Evolutionary conservation across 176 grass and related monocot genomes (phyloP).

Genomic region (Eragrostis nindensis): DNA sequence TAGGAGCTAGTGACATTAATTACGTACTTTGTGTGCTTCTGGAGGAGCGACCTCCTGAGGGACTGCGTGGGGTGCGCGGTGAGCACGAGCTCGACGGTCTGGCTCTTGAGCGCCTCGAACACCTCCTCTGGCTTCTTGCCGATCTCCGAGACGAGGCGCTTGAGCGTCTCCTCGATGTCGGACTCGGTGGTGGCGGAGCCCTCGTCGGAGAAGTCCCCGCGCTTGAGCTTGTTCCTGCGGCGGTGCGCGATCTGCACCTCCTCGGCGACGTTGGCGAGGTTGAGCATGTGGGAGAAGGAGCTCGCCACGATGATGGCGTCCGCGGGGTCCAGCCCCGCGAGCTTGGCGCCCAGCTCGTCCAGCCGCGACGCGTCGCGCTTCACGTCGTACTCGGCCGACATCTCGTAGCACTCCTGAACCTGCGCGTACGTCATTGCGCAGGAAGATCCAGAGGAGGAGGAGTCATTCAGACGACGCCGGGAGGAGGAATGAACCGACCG

Average conservation of each 20-base stretch:
- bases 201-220: conserved; percentile 69
- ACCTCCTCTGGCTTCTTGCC: conserved; percentile 68
- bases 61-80: conserved; percentile 95
- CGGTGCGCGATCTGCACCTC: conserved; percentile 80
- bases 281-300: conserved; percentile 94
- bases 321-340: conserved; percentile 51
- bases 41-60: conserved; percentile 74
- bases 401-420: conserved; percentile 91
- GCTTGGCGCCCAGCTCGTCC: conserved; percentile 60
- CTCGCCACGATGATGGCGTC: conserved; percentile 76
- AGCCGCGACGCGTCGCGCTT: conserved; percentile 46
- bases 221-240: conserved; percentile 67
- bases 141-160: conserved; percentile 52
- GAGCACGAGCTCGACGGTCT: conserved; percentile 87
- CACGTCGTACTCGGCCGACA: conserved; percentile 65
- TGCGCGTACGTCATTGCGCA: neutral
- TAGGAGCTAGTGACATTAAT: too few species aligned
- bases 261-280: conserved; percentile 87
- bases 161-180: conserved; percentile 84
- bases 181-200: conserved; percentile 75
- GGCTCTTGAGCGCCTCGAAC: conserved; percentile 84
- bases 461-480: too few species aligned
- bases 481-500: too few species aligned
- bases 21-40: conserved; percentile 67
- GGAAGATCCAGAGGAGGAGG: too few species aligned